Evolutionary conservation across 108 stramenopile genomes (phyloP).

Genomic region (Seminavis robusta): DNA sequence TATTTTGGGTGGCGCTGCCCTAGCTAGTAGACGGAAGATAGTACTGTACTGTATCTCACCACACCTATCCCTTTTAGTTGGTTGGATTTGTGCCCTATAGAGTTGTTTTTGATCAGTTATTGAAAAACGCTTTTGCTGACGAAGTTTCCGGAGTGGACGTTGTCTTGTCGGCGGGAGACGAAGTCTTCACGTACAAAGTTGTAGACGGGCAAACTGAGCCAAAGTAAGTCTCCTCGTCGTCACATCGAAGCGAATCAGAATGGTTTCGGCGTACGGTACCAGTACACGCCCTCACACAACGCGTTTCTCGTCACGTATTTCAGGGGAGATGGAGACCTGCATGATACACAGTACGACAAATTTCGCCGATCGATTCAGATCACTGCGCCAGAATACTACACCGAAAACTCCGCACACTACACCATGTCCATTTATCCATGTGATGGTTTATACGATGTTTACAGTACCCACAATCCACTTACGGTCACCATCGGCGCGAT

Average conservation of each 20-base stretch:
- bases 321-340: conserved; percentile 26
- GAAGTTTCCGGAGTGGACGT: conserved; percentile 16
- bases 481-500: conserved; percentile 29
- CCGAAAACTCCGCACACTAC: neutral
- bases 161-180: conserved; percentile 10
- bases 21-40: neutral
- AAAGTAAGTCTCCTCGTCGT: too few species aligned
- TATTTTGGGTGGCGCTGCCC: neutral
- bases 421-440: conserved; percentile 14
- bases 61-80: neutral
- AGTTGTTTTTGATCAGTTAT: neutral
- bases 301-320: too few species aligned
- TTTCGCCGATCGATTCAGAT: neutral
- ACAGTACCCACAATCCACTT: conserved; percentile 23
- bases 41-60: neutral
- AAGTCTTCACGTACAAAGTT: conserved; percentile 11
- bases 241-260: too few species aligned
- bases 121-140: conserved; percentile 21
- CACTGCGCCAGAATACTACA: neutral
- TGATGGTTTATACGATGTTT: conserved; percentile 18
- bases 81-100: neutral
- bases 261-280: too few species aligned
- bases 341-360: conserved; percentile 13
- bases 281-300: too few species aligned
- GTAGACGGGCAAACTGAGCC: too few species aligned